Evolutionary conservation across 1,284 basidiomycete species (phyloP).

Genomic region (Blastosporella zonata): DNA sequence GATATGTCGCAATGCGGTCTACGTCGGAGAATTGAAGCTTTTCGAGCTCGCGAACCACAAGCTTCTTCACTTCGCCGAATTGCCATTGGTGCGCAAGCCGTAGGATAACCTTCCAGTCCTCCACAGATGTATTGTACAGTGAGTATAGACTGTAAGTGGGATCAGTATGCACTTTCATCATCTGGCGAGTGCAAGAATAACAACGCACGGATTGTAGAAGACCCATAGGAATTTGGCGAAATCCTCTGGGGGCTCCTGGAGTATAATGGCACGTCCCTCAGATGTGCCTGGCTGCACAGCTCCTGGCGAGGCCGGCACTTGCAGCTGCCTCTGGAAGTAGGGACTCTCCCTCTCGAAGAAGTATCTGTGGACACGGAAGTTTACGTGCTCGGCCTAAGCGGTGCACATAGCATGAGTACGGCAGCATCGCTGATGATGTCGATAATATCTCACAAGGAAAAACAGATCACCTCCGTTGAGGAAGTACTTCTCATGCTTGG

Average conservation of each 20-base stretch:
- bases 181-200: neutral
- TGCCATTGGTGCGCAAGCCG: slow-evolving; percentile 56
- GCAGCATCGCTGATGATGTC: neutral
- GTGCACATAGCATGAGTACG: slow-evolving; percentile 10
- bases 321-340: slow-evolving; percentile 46
- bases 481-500: slow-evolving; percentile 48
- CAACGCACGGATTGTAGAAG: slow-evolving; percentile 68
- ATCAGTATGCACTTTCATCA: neutral
- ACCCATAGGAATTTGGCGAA: slow-evolving; percentile 66
- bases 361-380: slow-evolving; percentile 58
- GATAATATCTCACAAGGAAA: slow-evolving; percentile 34
- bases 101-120: slow-evolving; percentile 60
- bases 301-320: slow-evolving; percentile 43
- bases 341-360: slow-evolving; percentile 66
- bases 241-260: slow-evolving; percentile 48
- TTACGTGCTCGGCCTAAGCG: slow-evolving; percentile 41
- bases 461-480: slow-evolving; percentile 51
- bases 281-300: slow-evolving; percentile 38
- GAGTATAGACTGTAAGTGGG: slow-evolving; percentile 39
- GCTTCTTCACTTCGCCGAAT: slow-evolving; percentile 56
- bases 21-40: slow-evolving; percentile 43
- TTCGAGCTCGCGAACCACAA: slow-evolving; percentile 62
- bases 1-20: slow-evolving; percentile 58
- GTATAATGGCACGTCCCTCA: slow-evolving; percentile 48
- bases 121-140: slow-evolving; percentile 48